phyloP scores from a whole-genome alignment of 208 protist species.

The Leishmania tropica region DNA sequence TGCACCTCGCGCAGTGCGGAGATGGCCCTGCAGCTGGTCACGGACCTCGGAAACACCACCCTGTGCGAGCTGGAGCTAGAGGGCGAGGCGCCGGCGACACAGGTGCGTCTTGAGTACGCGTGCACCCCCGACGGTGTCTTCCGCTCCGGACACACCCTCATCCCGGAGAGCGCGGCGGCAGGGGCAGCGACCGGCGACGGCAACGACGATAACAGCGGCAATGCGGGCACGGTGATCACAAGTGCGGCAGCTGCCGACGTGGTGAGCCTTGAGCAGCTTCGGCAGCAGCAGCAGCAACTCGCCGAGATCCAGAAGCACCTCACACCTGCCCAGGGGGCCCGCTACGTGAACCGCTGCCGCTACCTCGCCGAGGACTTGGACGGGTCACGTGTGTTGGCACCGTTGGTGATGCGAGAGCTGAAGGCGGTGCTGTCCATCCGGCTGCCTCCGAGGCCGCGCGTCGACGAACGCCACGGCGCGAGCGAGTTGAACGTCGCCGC shows the following conservation, averaged over 20 bases:
- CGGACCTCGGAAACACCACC: conserved; percentile 11
- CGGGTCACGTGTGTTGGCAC: conserved; percentile 18
- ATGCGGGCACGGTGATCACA: background rate
- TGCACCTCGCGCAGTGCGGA: conserved; percentile 29
- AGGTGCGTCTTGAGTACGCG: conserved; percentile 31
- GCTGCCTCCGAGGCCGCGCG: background rate
- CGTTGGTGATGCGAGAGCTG: conserved; percentile 13
- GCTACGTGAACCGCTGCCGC: conserved; percentile 16
- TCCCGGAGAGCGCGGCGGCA: background rate
- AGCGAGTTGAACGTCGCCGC: background rate
- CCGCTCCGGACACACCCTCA: conserved; percentile 26
- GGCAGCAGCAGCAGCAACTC: background rate
- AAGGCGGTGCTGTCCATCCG: conserved; percentile 10
- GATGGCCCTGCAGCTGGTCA: conserved; percentile 23
- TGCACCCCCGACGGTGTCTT: conserved; percentile 28
- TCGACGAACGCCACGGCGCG: background rate
- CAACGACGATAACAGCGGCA: background rate
- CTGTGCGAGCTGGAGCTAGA: conserved; percentile 23
- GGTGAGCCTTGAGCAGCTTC: background rate
- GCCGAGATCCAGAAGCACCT: background rate
- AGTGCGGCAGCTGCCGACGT: background rate
- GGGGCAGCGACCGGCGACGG: background rate
- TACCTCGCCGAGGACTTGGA: conserved; percentile 25
- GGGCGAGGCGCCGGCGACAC: conserved; percentile 18
- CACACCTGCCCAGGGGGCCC: conserved; percentile 14